These are phyloP conservation scores for Bimuria novae-zelandiae DNA, from an alignment of 2,329 filamentous ascomycete species.

Conservation along the genomic window DNA sequence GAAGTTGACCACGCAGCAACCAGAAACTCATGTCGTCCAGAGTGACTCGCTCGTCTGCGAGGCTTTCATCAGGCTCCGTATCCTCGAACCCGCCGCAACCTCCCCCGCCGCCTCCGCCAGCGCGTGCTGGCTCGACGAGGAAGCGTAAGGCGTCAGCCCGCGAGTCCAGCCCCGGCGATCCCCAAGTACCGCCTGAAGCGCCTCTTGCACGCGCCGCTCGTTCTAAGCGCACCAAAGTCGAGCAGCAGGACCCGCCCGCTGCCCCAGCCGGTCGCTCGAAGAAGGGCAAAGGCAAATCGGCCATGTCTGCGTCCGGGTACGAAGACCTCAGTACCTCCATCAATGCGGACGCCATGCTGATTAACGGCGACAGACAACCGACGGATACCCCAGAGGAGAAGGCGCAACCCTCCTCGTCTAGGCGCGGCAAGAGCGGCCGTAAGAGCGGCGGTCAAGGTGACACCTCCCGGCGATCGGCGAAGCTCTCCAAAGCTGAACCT, in stretches of 20 bases:
- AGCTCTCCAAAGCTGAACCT: constrained; percentile 29
- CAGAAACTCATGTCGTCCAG: constrained; percentile 88
- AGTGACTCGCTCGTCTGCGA: constrained; percentile 93
- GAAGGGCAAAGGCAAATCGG: constrained; percentile 64
- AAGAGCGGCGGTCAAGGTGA: constrained; percentile 67
- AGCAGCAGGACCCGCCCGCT: constrained; percentile 55
- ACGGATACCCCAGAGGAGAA: constrained; percentile 68
- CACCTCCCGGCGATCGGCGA: constrained; percentile 19
- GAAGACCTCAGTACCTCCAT: constrained; percentile 28
- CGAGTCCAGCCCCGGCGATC: constrained; percentile 52
- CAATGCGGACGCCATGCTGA: constrained; percentile 21
- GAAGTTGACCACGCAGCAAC: constrained; percentile 29
- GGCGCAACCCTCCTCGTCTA: constrained; percentile 63
- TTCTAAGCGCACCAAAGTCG: constrained; percentile 66
- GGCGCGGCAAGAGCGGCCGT: constrained; percentile 74
- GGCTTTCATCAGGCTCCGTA: constrained; percentile 72
- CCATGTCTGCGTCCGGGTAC: constrained; percentile 76
- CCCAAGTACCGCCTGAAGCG: constrained; percentile 46
- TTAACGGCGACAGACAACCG: constrained; percentile 57
- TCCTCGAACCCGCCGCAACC: constrained; percentile 51
- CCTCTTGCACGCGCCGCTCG: constrained; percentile 43
- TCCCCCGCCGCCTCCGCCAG: constrained; percentile 44
- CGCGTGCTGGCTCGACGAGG: constrained; percentile 57
- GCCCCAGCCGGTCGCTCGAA: constrained; percentile 54
- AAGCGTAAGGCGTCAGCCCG: constrained; percentile 75